A percentile compares a stretch with the other conserved stretches of the same genome.
Evolutionary conservation across 441 rosid species (phyloP).

Genomic region (Isatis lusitanica): DNA sequence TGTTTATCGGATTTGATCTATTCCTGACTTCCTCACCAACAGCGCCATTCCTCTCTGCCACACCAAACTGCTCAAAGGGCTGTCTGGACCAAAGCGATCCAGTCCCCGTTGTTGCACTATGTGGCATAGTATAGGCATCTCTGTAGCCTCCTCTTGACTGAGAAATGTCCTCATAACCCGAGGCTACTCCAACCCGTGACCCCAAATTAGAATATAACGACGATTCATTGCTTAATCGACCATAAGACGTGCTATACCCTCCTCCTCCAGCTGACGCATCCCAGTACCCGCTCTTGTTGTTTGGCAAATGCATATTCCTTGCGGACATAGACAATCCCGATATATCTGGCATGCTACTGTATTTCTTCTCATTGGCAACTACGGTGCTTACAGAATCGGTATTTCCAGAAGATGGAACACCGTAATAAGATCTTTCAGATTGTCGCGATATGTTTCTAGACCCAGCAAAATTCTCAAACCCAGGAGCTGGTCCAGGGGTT

Average conservation of each 20-base stretch:
- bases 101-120: conserved; percentile 45
- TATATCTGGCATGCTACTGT: conserved; percentile 85
- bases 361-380: conserved; percentile 60
- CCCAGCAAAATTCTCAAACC: conserved; percentile 55
- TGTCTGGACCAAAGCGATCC: conserved; percentile 96
- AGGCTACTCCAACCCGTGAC: conserved; percentile 49
- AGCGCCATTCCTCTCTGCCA: conserved; percentile 58
- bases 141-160: conserved; percentile 53
- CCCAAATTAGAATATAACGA: conserved; percentile 49
- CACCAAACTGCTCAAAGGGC: conserved; percentile 96
- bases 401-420: conserved; percentile 44
- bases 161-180: conserved; percentile 50
- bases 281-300: conserved; percentile 56
- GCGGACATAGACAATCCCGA: conserved; percentile 65
- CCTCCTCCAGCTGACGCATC: conserved; percentile 48
- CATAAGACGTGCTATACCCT: conserved; percentile 47
- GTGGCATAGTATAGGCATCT: conserved; percentile 43
- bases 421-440: conserved; percentile 55
- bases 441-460: conserved; percentile 57
- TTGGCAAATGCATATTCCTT: conserved; percentile 45
- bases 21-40: conserved; percentile 57
- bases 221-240: conserved; percentile 50
- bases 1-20: conserved; percentile 43
- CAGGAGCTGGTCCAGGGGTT: conserved; percentile 56
- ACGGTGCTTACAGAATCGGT: conserved; percentile 43